These are phyloP conservation scores for Claviceps africana DNA, from an alignment of 2,329 filamentous ascomycete genomes.

Conservation along the genomic window DNA sequence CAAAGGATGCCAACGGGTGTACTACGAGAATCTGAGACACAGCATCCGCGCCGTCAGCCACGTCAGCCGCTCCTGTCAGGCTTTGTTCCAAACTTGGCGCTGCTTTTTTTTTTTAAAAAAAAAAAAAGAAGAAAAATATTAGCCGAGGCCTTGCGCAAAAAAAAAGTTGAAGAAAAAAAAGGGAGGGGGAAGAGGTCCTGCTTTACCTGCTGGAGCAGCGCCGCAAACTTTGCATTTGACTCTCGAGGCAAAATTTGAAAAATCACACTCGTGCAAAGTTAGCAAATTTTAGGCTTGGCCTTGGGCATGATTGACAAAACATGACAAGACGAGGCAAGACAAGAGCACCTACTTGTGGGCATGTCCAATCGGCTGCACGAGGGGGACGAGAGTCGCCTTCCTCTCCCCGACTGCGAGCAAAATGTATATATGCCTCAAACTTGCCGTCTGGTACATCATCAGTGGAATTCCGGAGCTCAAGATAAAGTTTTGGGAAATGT, in stretches of 20 bases:
- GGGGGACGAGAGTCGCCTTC: slow-evolving; percentile 16
- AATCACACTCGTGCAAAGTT: slow-evolving; percentile 21
- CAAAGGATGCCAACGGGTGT: slow-evolving; percentile 53
- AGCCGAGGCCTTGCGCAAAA: too few species aligned
- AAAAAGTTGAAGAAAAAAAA: not conserved
- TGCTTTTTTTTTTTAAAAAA: not conserved
- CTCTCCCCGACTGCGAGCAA: slow-evolving; percentile 23
- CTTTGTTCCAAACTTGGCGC: slow-evolving; percentile 19
- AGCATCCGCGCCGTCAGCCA: slow-evolving; percentile 34
- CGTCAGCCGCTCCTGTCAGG: slow-evolving; percentile 35
- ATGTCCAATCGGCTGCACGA: slow-evolving; percentile 20
- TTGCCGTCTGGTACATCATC: slow-evolving; percentile 25
- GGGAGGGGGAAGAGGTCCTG: not conserved
- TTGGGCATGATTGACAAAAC: not conserved
- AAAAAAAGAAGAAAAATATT: too few species aligned
- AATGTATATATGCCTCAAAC: slow-evolving; percentile 26
- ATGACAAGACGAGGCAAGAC: too few species aligned
- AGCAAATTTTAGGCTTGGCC: slow-evolving; percentile 4
- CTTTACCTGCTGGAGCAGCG: slow-evolving; percentile 17
- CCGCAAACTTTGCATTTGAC: slow-evolving; percentile 25
- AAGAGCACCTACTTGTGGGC: slow-evolving; percentile 16
- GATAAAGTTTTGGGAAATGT: slow-evolving; percentile 25
- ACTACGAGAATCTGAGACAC: slow-evolving; percentile 67
- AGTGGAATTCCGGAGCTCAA: slow-evolving; percentile 23
- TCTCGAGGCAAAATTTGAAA: slow-evolving; percentile 25